phyloP scores from a whole-genome alignment of 2,329 filamentous ascomycete genomes.

The Trichoderma sp. region DNA sequence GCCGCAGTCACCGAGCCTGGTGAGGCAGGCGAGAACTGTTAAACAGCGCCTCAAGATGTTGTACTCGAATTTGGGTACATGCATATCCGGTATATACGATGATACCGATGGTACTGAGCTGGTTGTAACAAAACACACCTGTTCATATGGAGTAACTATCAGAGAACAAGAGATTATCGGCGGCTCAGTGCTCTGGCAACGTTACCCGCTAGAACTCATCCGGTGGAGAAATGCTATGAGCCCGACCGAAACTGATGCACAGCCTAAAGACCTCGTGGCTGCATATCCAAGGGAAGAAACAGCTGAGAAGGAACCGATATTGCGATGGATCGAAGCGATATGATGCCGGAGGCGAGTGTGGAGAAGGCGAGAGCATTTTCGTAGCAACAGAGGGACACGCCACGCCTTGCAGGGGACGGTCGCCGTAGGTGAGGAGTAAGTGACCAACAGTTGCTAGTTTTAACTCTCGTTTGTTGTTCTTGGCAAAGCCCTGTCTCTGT shows the following conservation, averaged over 20 bases:
- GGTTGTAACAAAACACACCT: not conserved
- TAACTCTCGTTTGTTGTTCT: conserved; percentile 1
- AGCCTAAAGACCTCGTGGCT: conserved; percentile 10
- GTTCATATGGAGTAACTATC: not conserved
- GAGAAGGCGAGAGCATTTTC: conserved; percentile 1
- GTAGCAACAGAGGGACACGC: not conserved
- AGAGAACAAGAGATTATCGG: not conserved
- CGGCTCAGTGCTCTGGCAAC: conserved; percentile 6
- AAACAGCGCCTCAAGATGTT: not conserved
- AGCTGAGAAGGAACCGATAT: conserved; percentile 14
- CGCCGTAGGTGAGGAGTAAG: conserved; percentile 7
- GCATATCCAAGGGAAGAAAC: conserved; percentile 1
- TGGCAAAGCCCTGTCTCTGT: not conserved
- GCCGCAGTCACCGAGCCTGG: not conserved
- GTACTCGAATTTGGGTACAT: not conserved
- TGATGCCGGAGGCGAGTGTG: not conserved
- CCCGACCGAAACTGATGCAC: conserved; percentile 23
- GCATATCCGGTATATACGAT: not conserved
- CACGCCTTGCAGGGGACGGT: not conserved
- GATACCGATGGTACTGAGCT: not conserved
- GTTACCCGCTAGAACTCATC: conserved; percentile 15
- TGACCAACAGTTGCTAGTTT: not conserved
- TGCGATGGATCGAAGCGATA: conserved; percentile 12
- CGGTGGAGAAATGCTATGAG: conserved; percentile 10
- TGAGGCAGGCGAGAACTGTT: not conserved